phyloP scores from a whole-genome alignment of 805 yeast species.

The Sugiyamaella chiloensis region DNA sequence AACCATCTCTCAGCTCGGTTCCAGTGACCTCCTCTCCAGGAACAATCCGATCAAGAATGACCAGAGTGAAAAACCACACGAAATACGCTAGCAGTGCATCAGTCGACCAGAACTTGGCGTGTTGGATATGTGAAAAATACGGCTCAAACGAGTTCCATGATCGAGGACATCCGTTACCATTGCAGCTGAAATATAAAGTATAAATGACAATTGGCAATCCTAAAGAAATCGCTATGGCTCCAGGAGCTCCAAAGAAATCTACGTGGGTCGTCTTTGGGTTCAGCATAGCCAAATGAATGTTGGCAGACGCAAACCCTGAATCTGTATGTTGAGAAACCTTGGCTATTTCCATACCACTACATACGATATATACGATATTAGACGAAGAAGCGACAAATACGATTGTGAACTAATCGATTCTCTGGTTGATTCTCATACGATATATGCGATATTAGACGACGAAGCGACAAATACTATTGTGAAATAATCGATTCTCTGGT shows the following conservation, averaged over 20 bases:
- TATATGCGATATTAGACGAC: too few relatives aligned
- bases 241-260: constrained; percentile 78
- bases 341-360: background rate
- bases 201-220: constrained; percentile 66
- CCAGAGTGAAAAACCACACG: constrained; percentile 68
- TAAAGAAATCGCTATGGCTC: constrained; percentile 62
- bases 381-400: too few relatives aligned
- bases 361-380: background rate
- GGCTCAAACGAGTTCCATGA: constrained; percentile 21
- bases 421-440: too few relatives aligned
- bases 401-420: too few relatives aligned
- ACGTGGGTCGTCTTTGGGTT: constrained; percentile 70
- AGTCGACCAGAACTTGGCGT: constrained; percentile 24
- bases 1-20: constrained; percentile 70
- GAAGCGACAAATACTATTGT: too few relatives aligned
- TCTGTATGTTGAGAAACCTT: background rate
- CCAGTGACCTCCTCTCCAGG: constrained; percentile 70
- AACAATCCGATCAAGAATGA: constrained; percentile 57
- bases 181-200: constrained; percentile 57
- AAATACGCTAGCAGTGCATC: constrained; percentile 62
- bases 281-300: too few relatives aligned
- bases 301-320: background rate
- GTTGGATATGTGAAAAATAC: constrained; percentile 18
- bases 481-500: too few relatives aligned
- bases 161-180: constrained; percentile 43